A percentile compares a stretch with the other conserved stretches of the same genome.
These are phyloP conservation scores for Pseudozyma sp. DNA, from an alignment of 1,284 basidiomycete genomes.

Conservation along the genomic window DNA sequence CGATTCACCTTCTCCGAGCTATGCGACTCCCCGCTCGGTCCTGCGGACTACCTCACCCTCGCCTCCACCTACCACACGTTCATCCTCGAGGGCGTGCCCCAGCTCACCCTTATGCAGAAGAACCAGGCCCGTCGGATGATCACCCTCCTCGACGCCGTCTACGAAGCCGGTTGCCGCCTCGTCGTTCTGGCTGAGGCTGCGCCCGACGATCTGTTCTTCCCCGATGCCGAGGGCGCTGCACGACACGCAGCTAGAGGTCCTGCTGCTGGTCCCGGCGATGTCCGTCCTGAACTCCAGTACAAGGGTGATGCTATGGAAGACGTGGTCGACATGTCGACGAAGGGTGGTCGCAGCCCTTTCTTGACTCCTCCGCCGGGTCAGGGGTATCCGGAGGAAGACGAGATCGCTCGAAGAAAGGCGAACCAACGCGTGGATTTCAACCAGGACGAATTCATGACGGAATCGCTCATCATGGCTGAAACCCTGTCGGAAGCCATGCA, in stretches of 20 bases:
- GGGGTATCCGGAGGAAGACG: conserved; percentile 42
- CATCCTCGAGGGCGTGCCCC: conserved; percentile 75
- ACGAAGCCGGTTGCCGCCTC: conserved; percentile 70
- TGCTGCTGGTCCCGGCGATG: conserved; percentile 34
- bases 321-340: conserved; percentile 53
- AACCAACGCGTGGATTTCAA: conserved; percentile 22
- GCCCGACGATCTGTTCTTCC: conserved; percentile 76
- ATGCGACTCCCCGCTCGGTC: conserved; percentile 77
- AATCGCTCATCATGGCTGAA: conserved; percentile 75
- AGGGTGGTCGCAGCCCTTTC: conserved; percentile 40
- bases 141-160: conserved; percentile 78
- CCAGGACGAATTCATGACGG: conserved; percentile 48
- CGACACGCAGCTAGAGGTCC: conserved; percentile 43
- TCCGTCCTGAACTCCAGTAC: conserved; percentile 27
- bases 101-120: conserved; percentile 75
- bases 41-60: conserved; percentile 79
- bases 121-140: conserved; percentile 80
- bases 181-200: conserved; percentile 71
- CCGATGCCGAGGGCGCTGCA: conserved; percentile 66
- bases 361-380: conserved; percentile 33
- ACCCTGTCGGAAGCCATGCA: conserved; percentile 73
- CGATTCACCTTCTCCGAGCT: conserved; percentile 76
- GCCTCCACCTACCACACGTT: conserved; percentile 75
- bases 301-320: conserved; percentile 24
- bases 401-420: conserved; percentile 13